Percentiles rank a stretch among this genome's conserved stretches.
phyloP scores from a whole-genome alignment of 129 eudicot species.

The Mikania micrantha region DNA sequence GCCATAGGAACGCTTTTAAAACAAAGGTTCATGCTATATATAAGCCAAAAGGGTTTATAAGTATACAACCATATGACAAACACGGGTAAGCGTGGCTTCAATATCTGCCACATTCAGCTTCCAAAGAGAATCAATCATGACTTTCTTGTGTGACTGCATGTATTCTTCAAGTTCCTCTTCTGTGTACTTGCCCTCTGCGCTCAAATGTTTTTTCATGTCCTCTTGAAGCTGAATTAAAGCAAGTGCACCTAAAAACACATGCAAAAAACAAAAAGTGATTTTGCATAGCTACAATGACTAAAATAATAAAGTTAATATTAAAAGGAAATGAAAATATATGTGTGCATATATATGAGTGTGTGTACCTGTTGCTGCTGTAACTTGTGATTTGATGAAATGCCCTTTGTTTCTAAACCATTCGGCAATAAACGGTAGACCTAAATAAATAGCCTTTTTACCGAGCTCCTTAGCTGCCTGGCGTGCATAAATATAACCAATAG shows the following conservation, averaged over 20 bases:
- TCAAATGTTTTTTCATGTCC: constrained; percentile 85
- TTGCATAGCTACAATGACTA: background rate
- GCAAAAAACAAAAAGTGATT: background rate
- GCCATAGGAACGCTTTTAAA: no score
- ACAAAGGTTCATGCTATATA: background rate
- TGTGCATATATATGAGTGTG: background rate
- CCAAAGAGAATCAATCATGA: constrained; percentile 97
- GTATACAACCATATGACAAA: constrained; percentile 79
- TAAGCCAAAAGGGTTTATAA: background rate
- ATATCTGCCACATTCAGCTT: constrained; percentile 96
- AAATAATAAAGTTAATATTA: background rate
- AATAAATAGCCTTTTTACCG: constrained; percentile 79
- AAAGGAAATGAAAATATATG: background rate
- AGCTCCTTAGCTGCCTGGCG: constrained; percentile 95
- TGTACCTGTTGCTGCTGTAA: constrained; percentile 97
- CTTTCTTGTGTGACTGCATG: constrained; percentile 87
- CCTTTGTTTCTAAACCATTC: constrained; percentile 99
- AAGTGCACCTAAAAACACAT: constrained; percentile 68
- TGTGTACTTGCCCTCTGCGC: constrained; percentile 75
- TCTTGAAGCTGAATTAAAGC: constrained; percentile 97
- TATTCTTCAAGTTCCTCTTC: constrained; percentile 86
- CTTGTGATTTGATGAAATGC: constrained; percentile 87
- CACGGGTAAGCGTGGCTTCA: constrained; percentile 79
- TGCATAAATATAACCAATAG: constrained; percentile 93
- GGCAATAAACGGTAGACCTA: constrained; percentile 93